Percentiles rank a stretch among this genome's conserved stretches.
Evolutionary conservation across 1,284 basidiomycete species (phyloP).

Genomic region (Golubevia pallescens): DNA sequence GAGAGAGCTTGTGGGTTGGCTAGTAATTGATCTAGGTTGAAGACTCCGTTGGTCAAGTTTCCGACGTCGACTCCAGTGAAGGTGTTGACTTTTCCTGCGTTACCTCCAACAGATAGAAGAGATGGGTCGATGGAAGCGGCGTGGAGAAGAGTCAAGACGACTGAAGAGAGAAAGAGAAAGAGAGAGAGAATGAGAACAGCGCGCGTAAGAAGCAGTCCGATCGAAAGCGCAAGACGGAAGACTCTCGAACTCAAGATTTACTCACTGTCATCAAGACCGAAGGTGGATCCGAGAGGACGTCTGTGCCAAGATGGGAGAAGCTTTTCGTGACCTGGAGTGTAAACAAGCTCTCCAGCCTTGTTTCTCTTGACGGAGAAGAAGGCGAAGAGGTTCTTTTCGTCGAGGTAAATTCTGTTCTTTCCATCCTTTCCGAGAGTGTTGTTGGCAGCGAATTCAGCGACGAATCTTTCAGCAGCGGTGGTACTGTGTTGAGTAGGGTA

Average conservation of each 20-base stretch:
- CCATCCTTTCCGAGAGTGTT: slow-evolving; percentile 35
- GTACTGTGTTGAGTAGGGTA: slow-evolving; percentile 28
- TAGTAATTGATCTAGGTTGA: slow-evolving; percentile 18
- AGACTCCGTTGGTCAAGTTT: slow-evolving; percentile 30
- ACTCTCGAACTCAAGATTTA: too few species aligned
- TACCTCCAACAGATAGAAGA: slow-evolving; percentile 34
- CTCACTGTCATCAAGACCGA: slow-evolving; percentile 34
- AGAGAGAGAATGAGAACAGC: neutral
- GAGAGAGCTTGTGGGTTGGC: slow-evolving; percentile 23
- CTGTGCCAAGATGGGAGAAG: slow-evolving; percentile 27
- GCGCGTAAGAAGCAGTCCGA: too few species aligned
- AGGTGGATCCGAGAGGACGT: slow-evolving; percentile 30
- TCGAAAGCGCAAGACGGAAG: neutral
- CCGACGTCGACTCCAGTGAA: slow-evolving; percentile 36
- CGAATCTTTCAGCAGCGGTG: slow-evolving; percentile 38
- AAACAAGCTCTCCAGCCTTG: slow-evolving; percentile 20
- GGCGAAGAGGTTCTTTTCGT: slow-evolving; percentile 39
- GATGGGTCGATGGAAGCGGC: slow-evolving; percentile 24
- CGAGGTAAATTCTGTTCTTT: slow-evolving; percentile 41
- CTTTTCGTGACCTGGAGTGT: slow-evolving; percentile 42
- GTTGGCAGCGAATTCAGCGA: slow-evolving; percentile 41
- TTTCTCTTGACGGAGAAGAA: slow-evolving; percentile 31
- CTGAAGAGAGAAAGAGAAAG: too few species aligned
- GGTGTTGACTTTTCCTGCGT: slow-evolving; percentile 38
- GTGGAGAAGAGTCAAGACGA: slow-evolving; percentile 26